A percentile compares a stretch with the other conserved stretches of the same genome.
phyloP scores from a whole-genome alignment of 768 basidiomycete genomes.

The Harrya chromipes region DNA sequence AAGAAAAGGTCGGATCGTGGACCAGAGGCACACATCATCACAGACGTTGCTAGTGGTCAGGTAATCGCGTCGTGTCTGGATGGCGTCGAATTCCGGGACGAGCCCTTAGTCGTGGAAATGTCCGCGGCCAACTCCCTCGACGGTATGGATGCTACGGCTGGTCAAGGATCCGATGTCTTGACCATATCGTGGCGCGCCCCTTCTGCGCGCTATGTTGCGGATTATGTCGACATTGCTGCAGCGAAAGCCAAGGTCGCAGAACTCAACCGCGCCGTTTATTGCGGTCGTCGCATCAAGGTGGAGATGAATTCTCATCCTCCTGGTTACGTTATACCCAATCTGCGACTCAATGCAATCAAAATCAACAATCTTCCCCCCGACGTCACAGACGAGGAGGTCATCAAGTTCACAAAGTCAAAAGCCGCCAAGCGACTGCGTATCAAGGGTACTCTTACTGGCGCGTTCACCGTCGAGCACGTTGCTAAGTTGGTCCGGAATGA shows the following conservation, averaged over 20 bases:
- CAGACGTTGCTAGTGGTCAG: constrained; percentile 38
- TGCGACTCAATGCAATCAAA: constrained; percentile 35
- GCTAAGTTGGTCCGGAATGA: constrained; percentile 16
- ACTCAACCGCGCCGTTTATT: too few relatives aligned
- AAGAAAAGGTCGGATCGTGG: constrained; percentile 24
- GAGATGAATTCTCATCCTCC: constrained; percentile 39
- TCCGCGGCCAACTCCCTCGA: constrained; percentile 28
- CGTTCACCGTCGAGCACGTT: constrained; percentile 17
- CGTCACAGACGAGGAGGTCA: constrained; percentile 19
- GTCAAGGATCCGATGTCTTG: constrained; percentile 30
- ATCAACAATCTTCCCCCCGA: constrained; percentile 37
- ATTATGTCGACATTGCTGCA: constrained; percentile 27
- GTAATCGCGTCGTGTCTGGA: constrained; percentile 43
- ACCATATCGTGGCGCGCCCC: constrained; percentile 48
- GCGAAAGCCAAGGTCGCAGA: background rate
- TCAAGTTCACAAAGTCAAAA: constrained; percentile 26
- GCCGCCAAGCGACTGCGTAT: constrained; percentile 14
- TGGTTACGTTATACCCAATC: constrained; percentile 19
- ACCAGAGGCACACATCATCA: constrained; percentile 39
- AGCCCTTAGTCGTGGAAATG: constrained; percentile 40
- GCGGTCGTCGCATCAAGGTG: constrained; percentile 37
- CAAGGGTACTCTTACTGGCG: too few relatives aligned
- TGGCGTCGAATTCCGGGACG: constrained; percentile 43
- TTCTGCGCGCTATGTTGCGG: constrained; percentile 38
- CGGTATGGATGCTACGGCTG: constrained; percentile 35